A percentile compares a stretch with the other conserved stretches of the same genome.
Evolutionary conservation across 306 rosid genomes (phyloP).

Genomic region (Betula pendula): DNA sequence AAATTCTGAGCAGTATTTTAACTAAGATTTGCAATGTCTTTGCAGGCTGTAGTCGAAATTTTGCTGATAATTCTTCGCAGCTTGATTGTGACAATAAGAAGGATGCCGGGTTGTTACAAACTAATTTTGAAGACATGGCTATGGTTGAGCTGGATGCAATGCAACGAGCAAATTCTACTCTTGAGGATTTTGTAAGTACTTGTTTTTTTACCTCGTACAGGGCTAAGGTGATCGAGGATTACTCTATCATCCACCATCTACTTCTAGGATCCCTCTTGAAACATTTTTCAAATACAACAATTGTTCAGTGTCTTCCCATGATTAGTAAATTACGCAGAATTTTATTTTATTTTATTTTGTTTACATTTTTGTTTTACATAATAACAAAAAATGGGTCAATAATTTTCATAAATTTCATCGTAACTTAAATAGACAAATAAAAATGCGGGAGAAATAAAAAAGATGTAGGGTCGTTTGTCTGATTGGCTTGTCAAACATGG

Average conservation of each 20-base stretch:
- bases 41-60: constrained; percentile 46
- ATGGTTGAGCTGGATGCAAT: constrained; percentile 72
- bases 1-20: neutral
- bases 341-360: too few relatives aligned
- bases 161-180: constrained; percentile 86
- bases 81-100: constrained; percentile 28
- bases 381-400: too few relatives aligned
- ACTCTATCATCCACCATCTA: too few relatives aligned
- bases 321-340: too few relatives aligned
- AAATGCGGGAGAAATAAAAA: too few relatives aligned
- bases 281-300: too few relatives aligned
- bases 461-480: too few relatives aligned
- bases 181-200: constrained; percentile 88
- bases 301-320: too few relatives aligned
- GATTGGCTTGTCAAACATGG: neutral
- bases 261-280: too few relatives aligned
- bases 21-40: constrained; percentile 16
- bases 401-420: too few relatives aligned
- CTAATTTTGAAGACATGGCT: constrained; percentile 41
- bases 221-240: neutral
- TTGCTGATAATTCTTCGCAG: constrained; percentile 34
- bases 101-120: constrained; percentile 24
- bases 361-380: too few relatives aligned
- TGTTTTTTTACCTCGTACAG: constrained; percentile 14
- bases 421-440: too few relatives aligned